These are phyloP conservation scores for Endogone sp. DNA, from an alignment of 192 early-diverging fungal species.

Conservation along the genomic window DNA sequence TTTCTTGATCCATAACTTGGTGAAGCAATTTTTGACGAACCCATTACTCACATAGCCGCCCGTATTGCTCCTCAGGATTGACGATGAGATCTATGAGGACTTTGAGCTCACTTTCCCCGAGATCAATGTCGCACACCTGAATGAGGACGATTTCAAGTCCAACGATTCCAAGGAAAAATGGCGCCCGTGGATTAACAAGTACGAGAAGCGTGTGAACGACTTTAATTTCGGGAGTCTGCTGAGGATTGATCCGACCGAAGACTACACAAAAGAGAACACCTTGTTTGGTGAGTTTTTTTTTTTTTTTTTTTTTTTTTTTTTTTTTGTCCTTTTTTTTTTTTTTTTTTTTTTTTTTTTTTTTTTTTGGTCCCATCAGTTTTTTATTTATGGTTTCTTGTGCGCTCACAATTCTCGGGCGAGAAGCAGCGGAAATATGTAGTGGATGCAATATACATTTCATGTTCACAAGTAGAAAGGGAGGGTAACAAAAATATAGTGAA, in stretches of 20 bases:
- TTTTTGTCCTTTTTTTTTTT: slow-evolving; percentile 4
- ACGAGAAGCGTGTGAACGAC: slow-evolving; percentile 82
- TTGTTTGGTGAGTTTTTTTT: slow-evolving; percentile 73
- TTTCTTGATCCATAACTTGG: neutral
- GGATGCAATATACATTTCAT: too few species aligned
- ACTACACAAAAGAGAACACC: slow-evolving; percentile 83
- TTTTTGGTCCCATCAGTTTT: slow-evolving; percentile 1
- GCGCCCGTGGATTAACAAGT: slow-evolving; percentile 84
- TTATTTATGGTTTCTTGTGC: slow-evolving; percentile 51
- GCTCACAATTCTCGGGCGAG: too few species aligned
- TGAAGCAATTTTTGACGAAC: neutral
- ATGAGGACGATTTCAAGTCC: slow-evolving; percentile 84
- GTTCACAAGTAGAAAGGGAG: too few species aligned
- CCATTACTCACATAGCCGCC: too few species aligned
- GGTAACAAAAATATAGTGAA: too few species aligned
- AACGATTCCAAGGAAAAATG: slow-evolving; percentile 79
- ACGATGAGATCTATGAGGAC: slow-evolving; percentile 79
- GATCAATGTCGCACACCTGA: slow-evolving; percentile 61
- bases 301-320: slow-evolving; percentile 3
- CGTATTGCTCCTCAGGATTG: slow-evolving; percentile 47
- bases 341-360: slow-evolving; percentile 9
- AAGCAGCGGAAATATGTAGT: too few species aligned
- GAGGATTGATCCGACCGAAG: slow-evolving; percentile 66
- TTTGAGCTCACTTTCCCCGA: slow-evolving; percentile 76
- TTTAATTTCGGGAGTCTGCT: slow-evolving; percentile 94